These are phyloP conservation scores for Cystoisospora suis DNA, from an alignment of 169 alveolate species.

Conservation along the genomic window DNA sequence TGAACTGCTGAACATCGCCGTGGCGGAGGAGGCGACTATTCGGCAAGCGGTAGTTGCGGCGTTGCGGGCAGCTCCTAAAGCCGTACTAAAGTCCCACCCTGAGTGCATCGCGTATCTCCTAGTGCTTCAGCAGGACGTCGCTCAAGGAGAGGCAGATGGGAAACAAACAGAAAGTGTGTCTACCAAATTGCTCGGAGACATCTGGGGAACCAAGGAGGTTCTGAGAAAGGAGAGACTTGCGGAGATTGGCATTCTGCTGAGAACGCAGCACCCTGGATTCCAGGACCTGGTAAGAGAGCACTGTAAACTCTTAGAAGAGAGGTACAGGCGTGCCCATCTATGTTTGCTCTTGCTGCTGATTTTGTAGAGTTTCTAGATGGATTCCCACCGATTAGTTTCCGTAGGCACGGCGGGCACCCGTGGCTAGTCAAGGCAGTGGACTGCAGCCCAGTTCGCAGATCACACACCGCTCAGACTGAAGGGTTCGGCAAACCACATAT, in stretches of 20 bases:
- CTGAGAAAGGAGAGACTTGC: neutral
- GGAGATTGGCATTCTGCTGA: neutral
- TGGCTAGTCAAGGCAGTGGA: no score
- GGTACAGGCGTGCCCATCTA: no score
- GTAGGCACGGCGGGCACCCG: no score
- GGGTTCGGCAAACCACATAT: no score
- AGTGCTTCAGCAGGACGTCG: neutral
- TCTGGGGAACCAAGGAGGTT: neutral
- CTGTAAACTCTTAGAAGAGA: no score
- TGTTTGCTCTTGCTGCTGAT: no score
- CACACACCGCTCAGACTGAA: no score
- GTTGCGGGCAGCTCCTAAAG: neutral
- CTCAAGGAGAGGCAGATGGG: neutral
- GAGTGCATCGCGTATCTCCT: constrained; percentile 7
- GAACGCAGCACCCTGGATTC: neutral
- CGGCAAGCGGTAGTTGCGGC: constrained; percentile 30
- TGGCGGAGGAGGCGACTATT: neutral
- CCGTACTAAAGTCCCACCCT: neutral
- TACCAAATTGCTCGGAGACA: neutral
- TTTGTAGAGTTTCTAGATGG: no score
- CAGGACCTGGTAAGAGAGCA: neutral
- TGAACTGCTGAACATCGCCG: constrained; percentile 12
- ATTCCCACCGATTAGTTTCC: no score
- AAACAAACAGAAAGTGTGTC: neutral
- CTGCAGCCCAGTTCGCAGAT: no score